Evolutionary conservation across 2,329 filamentous ascomycete genomes (phyloP), one percentile per base, ranked within the genome.

Genomic region (Knoxdaviesia proteae): DNA sequence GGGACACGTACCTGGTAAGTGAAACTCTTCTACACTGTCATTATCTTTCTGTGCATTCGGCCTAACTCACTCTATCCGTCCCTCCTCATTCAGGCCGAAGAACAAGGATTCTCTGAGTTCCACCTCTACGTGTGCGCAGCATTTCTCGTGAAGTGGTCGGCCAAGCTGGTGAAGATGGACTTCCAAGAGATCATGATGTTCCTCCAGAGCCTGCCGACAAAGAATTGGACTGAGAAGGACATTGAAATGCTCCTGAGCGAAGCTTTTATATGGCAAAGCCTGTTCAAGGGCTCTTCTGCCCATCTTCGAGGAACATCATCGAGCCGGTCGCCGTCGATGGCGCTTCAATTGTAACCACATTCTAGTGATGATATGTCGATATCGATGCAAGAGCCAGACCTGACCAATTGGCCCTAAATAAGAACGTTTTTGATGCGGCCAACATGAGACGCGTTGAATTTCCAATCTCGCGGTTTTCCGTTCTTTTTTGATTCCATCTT

Each of bases 161-260:
- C 90, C 50, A 84, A 92, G 57, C 69, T 98, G 39, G 71, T 88
- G 47, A 90, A 86, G 58, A 96, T 96, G 88, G 90, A 98, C 58
- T 96, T 96, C 50, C 71, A 96, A 63, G 88, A 94, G 59, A 80
- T 94, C 46, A 94, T 98, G 87, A 98, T 98, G 88, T 98, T 98
- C 56, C 64, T 98, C 43, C 90, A 98, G 61, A 83, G 84, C 38
- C 64, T 98, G 45, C 90, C 92, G 3, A 98, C 92, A 6, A 80
- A 81, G 51, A 73, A 80, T 43, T 98, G 90, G 90, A 94, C 84
- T 1, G 90, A 94, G 57, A 96, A 96, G 63, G 90, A 98, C 55
- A 93, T 98, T 52, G 90, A 96, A 58, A 69, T 98, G 45, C 66
- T 98, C 43, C 68, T 98, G 38, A 94, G 86, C 55, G 90, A 98